Evolutionary conservation across 371 early-diverging fungal genomes (phyloP).

Genomic region (Capniomyces stellatus): DNA sequence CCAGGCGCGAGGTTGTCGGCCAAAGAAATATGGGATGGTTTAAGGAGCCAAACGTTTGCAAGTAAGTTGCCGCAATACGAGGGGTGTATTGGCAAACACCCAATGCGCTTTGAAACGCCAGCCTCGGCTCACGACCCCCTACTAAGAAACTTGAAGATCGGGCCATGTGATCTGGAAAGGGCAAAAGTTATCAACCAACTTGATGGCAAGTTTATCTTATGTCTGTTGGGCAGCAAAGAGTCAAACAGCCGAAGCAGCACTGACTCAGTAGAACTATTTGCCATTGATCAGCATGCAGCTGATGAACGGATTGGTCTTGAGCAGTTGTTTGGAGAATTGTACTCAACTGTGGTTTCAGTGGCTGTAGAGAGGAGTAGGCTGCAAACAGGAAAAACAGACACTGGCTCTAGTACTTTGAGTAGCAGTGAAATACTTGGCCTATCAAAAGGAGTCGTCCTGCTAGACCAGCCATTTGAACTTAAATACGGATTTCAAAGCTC

Average conservation of each 20-base stretch:
- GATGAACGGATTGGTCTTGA: slow-evolving; percentile 65
- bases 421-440: background rate
- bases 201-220: slow-evolving; percentile 44
- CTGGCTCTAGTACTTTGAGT: background rate
- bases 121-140: background rate
- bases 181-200: slow-evolving; percentile 37
- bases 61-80: background rate
- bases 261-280: slow-evolving; percentile 20
- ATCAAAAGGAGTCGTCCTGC: background rate
- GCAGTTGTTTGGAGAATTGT: slow-evolving; percentile 22
- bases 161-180: background rate
- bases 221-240: slow-evolving; percentile 12
- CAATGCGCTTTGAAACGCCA: background rate
- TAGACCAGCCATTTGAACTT: background rate
- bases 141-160: background rate
- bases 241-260: slow-evolving; percentile 2
- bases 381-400: background rate
- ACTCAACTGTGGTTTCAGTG: background rate
- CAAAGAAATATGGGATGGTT: background rate
- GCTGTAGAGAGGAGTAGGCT: background rate
- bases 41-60: background rate
- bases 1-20: background rate
- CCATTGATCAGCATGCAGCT: slow-evolving; percentile 75
- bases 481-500: background rate
- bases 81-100: background rate